Base-by-base conservation (phyloP, 2,329 filamentous ascomycete genomes). In the Ascochyta lentis region DNA sequence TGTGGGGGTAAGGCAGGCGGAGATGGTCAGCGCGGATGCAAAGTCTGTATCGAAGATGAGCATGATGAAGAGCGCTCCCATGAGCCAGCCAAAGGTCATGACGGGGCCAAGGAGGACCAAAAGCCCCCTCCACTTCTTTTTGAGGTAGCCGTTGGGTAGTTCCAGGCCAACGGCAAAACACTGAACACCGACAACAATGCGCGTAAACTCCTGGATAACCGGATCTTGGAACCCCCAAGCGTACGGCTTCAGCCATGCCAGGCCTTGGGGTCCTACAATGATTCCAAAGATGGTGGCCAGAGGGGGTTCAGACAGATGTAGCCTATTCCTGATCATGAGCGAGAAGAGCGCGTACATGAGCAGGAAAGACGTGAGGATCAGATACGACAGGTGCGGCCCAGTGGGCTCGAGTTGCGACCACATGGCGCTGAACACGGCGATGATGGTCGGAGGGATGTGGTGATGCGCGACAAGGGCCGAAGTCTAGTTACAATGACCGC, bases 1-100 rank as follows among this genome's bases (percentile, higher is more conserved):
- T 0, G 83, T 85, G 1, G 83, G 83, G 0, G 83, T 83, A 2
- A 85, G 74, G 61, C 82, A 85, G 3, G 83, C 83, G 0, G 79
- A 79, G 23, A 85, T 79, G 5, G 82, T 77, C 35, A 84, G 64
- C 1, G 82, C 79, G 0, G 81, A 81, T 0, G 78, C 65, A 27
- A 79, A 61, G 43, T 78, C 74, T 0, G 77, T 80, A 5, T 77
- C 56, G 63, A 86, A 81, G 4, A 85, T 71, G 2, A 78, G 58
- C 34, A 72, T 73, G 16, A 82, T 76, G 57, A 84, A 80, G 0
- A 76, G 55, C 2, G 80, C 76, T 53, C 80, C 80, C 22, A 82
- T 72, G 22, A 80, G 60, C 79, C 79, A 81, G 42, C 79, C 76
- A 45, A 79, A 78, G 0, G 76, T 70, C 82, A 84, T 84, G 48